Conservation (phyloP, 331 rosid genomes). For the Erythrophleum ivorense region DNA sequence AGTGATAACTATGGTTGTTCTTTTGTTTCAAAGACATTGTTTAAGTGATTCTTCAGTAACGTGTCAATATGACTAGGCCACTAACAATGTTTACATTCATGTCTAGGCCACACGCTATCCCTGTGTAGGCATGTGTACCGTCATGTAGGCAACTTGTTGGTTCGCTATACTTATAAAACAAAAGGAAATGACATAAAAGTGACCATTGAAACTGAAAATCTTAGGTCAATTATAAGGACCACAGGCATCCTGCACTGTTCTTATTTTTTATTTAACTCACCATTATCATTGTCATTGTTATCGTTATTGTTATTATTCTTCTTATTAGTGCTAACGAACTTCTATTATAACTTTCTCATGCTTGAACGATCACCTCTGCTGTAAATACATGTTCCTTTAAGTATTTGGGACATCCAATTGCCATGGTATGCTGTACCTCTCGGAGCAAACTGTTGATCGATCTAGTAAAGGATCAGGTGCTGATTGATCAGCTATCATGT, state of each 20-base stretch:
- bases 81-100: neutral
- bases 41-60: neutral
- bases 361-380: neutral
- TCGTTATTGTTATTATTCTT: neutral
- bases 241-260: neutral
- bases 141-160: neutral
- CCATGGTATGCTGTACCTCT: slow-evolving; percentile 77
- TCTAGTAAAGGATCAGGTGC: slow-evolving; percentile 55
- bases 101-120: neutral
- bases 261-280: neutral
- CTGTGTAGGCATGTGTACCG: neutral
- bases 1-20: neutral
- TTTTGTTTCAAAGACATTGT: too few species aligned
- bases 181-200: too few species aligned
- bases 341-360: neutral
- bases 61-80: neutral
- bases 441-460: slow-evolving; percentile 52
- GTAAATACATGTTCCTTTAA: slow-evolving; percentile 65
- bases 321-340: neutral
- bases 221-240: neutral
- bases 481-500: slow-evolving; percentile 49
- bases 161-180: neutral
- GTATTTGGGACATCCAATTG: slow-evolving; percentile 68
- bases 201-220: neutral
- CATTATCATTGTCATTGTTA: too few species aligned